A percentile compares a stretch with the other conserved stretches of the same genome.
These are phyloP conservation scores for Drechslerella dactyloides DNA, from an alignment of 2,329 filamentous ascomycete genomes.

Conservation along the genomic window DNA sequence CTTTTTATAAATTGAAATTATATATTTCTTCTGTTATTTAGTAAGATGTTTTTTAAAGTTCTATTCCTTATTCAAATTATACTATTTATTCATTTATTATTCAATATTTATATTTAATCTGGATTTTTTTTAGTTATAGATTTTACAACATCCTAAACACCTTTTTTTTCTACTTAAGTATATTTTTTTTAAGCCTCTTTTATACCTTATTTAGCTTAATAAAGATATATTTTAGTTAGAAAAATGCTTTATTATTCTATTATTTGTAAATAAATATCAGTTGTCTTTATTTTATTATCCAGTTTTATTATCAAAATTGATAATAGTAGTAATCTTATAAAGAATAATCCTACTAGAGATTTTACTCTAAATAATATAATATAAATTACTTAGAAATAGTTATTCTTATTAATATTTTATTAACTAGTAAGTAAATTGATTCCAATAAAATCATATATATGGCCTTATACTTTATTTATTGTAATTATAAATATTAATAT, in stretches of 20 bases:
- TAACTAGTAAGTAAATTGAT: not conserved
- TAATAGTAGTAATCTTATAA: not conserved
- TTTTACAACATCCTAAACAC: not conserved
- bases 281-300: too few species aligned
- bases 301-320: not conserved
- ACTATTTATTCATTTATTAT: too few species aligned
- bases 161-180: not conserved
- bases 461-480: conserved; percentile 3
- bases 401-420: conserved; percentile 6
- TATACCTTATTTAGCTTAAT: not conserved
- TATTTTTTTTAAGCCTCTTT: not conserved
- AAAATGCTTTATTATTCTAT: too few species aligned
- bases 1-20: too few species aligned
- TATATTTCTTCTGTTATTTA: too few species aligned
- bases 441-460: not conserved
- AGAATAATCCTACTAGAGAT: conserved; percentile 1
- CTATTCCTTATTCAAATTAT: too few species aligned
- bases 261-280: too few species aligned
- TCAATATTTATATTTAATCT: too few species aligned
- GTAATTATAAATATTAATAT: too few species aligned
- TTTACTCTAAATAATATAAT: conserved; percentile 1
- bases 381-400: conserved; percentile 7
- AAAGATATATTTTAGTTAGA: too few species aligned
- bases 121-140: not conserved
- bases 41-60: too few species aligned